Evolutionary conservation across 78 protist species (phyloP).

Genomic region (Polysphondylium violaceum): DNA sequence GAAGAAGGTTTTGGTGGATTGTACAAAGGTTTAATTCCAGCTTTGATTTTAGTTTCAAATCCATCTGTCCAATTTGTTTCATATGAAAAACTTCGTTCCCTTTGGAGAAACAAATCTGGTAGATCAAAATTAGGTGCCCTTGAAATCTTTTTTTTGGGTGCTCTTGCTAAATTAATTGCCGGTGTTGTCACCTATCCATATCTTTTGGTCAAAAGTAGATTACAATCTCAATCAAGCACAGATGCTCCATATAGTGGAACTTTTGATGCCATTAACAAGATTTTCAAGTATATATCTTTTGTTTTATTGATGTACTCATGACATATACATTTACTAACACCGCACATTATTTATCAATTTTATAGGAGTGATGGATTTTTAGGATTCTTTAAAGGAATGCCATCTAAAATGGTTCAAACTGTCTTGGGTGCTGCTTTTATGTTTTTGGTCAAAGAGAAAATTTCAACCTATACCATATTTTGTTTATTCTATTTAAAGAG

Average conservation of each 20-base stretch:
- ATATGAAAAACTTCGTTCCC: conserved; percentile 68
- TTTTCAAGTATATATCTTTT: conserved; percentile 8
- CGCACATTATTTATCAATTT: background rate
- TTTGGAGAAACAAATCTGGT: conserved; percentile 46
- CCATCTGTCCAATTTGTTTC: conserved; percentile 78
- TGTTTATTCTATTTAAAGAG: conserved; percentile 42
- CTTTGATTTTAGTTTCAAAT: conserved; percentile 69
- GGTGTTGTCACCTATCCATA: conserved; percentile 84
- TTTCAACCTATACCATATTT: conserved; percentile 24
- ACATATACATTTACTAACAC: no score
- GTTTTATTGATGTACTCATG: no score
- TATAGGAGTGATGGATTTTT: conserved; percentile 48
- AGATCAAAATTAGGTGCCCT: conserved; percentile 36
- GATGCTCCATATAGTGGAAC: conserved; percentile 39
- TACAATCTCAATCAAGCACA: conserved; percentile 40
- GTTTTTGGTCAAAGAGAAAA: conserved; percentile 69
- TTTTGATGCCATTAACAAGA: conserved; percentile 33
- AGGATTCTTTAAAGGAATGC: conserved; percentile 76
- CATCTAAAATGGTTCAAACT: conserved; percentile 69
- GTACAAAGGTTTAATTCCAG: conserved; percentile 78
- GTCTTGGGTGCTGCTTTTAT: conserved; percentile 72
- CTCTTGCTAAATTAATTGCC: conserved; percentile 78
- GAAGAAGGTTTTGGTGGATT: conserved; percentile 82
- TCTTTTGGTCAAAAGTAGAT: conserved; percentile 73
- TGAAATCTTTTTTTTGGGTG: conserved; percentile 78